Percentiles rank a stretch among this genome's conserved stretches.
Conservation (phyloP, 2,329 filamentous ascomycete species). For the Ceratocystiopsis sp. region DNA sequence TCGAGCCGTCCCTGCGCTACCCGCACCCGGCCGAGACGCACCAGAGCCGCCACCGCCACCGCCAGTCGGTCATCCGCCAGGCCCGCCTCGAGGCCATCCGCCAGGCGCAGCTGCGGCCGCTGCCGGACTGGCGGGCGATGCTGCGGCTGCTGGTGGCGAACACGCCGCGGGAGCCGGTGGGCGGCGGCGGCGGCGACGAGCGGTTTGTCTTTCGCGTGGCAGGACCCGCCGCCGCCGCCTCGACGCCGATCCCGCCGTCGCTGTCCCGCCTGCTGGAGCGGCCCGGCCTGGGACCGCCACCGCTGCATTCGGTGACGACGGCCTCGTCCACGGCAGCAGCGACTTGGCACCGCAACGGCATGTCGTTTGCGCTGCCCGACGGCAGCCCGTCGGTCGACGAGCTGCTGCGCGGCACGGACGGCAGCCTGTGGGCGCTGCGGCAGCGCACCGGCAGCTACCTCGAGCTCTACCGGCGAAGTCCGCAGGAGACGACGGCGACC, state of each 20-base stretch:
- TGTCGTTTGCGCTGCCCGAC: slow-evolving; percentile 13
- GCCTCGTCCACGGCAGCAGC: background rate
- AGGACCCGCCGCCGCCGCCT: background rate
- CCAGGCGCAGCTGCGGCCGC: slow-evolving; percentile 12
- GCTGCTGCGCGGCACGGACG: slow-evolving; percentile 9
- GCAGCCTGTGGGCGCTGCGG: slow-evolving; percentile 14
- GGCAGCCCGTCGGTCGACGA: slow-evolving; percentile 6
- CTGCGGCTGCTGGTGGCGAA: slow-evolving; percentile 21
- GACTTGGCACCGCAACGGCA: slow-evolving; percentile 6
- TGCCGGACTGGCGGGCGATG: slow-evolving; percentile 23
- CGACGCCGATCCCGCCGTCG: background rate
- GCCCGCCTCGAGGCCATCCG: slow-evolving; percentile 19
- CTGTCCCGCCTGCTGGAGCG: background rate
- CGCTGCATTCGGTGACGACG: background rate
- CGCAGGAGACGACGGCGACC: background rate
- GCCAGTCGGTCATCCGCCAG: slow-evolving; percentile 18
- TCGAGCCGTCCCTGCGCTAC: slow-evolving; percentile 12
- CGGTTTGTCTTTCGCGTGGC: background rate
- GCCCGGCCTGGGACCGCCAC: background rate
- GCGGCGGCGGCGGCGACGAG: background rate
- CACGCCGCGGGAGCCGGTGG: slow-evolving; percentile 13
- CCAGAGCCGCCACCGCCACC: slow-evolving; percentile 10
- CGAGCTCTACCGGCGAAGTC: slow-evolving; percentile 8
- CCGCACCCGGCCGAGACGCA: slow-evolving; percentile 9
- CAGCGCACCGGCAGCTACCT: slow-evolving; percentile 12